Conservation (phyloP, 495 filamentous ascomycete species). For the Aspergillus nanangensis region DNA sequence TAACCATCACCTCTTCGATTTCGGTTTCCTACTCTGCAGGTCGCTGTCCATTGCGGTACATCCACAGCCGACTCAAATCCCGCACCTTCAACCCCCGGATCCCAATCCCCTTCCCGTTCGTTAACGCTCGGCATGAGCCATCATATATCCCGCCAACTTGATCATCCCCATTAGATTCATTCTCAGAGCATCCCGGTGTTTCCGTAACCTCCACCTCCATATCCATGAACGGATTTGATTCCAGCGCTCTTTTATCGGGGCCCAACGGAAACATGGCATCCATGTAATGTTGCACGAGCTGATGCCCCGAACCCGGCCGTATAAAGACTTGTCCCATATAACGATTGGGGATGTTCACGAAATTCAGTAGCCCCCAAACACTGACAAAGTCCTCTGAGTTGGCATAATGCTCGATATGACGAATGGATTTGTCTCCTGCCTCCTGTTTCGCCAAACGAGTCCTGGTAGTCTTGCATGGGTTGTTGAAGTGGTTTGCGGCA, state of each 20-base stretch:
- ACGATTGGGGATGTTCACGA: conserved; percentile 42
- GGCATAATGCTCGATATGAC: conserved; percentile 82
- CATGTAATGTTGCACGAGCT: conserved; percentile 78
- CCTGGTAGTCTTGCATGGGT: conserved; percentile 46
- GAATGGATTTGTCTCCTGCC: conserved; percentile 36
- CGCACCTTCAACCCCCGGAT: conserved; percentile 44
- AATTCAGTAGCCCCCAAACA: conserved; percentile 69
- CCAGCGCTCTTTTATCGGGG: conserved; percentile 19
- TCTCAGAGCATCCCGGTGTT: neutral
- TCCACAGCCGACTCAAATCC: conserved; percentile 69
- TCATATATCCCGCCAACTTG: too few species aligned
- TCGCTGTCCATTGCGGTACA: conserved; percentile 64
- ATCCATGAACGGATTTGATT: conserved; percentile 34
- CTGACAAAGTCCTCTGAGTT: conserved; percentile 74
- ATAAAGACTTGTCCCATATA: conserved; percentile 76
- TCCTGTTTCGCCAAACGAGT: neutral
- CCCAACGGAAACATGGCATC: conserved; percentile 65
- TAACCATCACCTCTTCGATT: neutral
- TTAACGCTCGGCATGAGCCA: neutral
- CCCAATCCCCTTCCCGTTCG: neutral
- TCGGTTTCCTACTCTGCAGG: conserved; percentile 23
- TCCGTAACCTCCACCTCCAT: conserved; percentile 15
- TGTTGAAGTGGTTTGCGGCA: conserved; percentile 86
- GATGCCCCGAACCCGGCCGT: conserved; percentile 62
- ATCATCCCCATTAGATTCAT: too few species aligned